Percentiles rank a stretch among this genome's conserved stretches.
Evolutionary conservation across 177 flowering plant genomes (phyloP).

Genomic region (Vitis hybrid): DNA sequence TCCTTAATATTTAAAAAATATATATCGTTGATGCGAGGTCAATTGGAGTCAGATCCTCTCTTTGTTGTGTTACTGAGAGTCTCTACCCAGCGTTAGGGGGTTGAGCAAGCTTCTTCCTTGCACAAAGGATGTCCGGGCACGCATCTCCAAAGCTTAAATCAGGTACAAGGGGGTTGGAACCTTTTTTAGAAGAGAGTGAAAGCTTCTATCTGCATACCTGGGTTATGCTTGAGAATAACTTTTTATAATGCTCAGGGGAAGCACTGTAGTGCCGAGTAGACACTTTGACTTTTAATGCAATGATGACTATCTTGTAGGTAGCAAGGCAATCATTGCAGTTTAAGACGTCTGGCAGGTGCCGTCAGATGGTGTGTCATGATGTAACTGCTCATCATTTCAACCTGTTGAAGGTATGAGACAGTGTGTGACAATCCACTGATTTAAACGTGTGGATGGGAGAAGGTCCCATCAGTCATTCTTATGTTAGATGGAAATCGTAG

Average conservation of each 20-base stretch:
- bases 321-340: too few species aligned
- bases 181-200: too few species aligned
- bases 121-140: too few species aligned
- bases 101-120: accelerated
- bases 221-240: accelerated
- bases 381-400: accelerated
- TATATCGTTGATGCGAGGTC: too few species aligned
- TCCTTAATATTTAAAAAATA: too few species aligned
- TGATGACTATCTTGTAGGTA: accelerated
- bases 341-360: accelerated
- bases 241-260: too few species aligned
- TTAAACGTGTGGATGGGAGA: too few species aligned
- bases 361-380: accelerated
- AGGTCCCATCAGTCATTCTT: too few species aligned
- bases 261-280: accelerated
- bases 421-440: too few species aligned
- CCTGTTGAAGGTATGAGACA: accelerated
- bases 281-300: too few species aligned
- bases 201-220: accelerated
- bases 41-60: accelerated
- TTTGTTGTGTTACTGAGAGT: accelerated
- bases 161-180: accelerated
- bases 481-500: too few species aligned
- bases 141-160: accelerated
- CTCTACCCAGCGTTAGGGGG: too few species aligned